Evolutionary conservation across 768 basidiomycete species (phyloP).

Genomic region (Tephrocybe sp.): DNA sequence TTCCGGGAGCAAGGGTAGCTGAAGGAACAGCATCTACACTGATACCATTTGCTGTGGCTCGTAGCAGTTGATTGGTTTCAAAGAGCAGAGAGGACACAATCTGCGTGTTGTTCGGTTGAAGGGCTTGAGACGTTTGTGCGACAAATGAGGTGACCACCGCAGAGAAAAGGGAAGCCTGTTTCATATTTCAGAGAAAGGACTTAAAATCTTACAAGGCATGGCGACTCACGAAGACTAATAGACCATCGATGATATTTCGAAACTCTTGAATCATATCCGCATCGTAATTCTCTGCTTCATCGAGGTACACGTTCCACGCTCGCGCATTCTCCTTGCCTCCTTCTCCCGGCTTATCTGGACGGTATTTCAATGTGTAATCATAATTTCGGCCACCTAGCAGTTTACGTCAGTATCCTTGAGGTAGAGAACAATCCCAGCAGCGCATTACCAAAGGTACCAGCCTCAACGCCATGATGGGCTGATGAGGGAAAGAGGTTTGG

Average conservation of each 20-base stretch:
- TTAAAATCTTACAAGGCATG: too few relatives aligned
- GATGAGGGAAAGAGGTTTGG: too few relatives aligned
- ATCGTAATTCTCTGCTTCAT: slow-evolving; percentile 15
- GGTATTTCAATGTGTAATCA: slow-evolving; percentile 14
- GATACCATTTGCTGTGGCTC: not conserved
- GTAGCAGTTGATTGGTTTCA: not conserved
- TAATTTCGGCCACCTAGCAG: slow-evolving; percentile 1
- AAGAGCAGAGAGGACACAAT: not conserved
- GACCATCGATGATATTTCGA: slow-evolving; percentile 15
- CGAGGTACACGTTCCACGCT: slow-evolving; percentile 17
- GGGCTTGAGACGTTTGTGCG: slow-evolving; percentile 17
- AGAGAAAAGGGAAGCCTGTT: slow-evolving; percentile 21
- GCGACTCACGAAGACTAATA: slow-evolving; percentile 2
- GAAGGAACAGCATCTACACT: not conserved
- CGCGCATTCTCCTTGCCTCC: slow-evolving; percentile 16
- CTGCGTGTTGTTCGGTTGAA: slow-evolving; percentile 15
- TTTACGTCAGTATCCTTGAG: not conserved
- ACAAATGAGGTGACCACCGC: slow-evolving; percentile 20
- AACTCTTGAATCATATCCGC: slow-evolving; percentile 12
- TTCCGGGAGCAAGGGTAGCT: not conserved
- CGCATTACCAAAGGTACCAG: too few relatives aligned
- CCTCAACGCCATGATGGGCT: too few relatives aligned
- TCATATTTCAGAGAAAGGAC: slow-evolving; percentile 1
- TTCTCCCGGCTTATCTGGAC: slow-evolving; percentile 9
- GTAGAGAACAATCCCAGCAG: too few relatives aligned